Evolutionary conservation across 2,329 filamentous ascomycete genomes (phyloP).

Genomic region (Colletotrichum gloeosporioides): DNA sequence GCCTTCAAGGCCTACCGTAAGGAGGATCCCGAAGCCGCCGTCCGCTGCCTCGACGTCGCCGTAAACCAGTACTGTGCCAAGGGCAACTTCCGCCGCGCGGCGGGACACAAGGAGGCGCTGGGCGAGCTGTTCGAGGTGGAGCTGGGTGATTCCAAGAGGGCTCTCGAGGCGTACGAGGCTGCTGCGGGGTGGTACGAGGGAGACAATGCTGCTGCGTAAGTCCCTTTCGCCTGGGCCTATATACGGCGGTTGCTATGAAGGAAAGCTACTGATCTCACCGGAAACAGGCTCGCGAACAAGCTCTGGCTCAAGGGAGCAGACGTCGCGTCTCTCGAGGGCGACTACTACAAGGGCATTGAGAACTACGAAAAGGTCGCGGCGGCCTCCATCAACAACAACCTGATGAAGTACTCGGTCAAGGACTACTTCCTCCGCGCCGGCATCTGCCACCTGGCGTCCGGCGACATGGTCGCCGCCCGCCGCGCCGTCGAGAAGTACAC

Average conservation of each 20-base stretch:
- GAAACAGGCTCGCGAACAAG: conserved; percentile 82
- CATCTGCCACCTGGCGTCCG: conserved; percentile 80
- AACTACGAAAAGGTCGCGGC: conserved; percentile 85
- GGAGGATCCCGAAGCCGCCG: conserved; percentile 82
- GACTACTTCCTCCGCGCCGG: conserved; percentile 95
- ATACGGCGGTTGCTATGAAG: not conserved
- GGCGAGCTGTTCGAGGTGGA: conserved; percentile 87
- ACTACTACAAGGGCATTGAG: conserved; percentile 84
- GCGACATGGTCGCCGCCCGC: conserved; percentile 78
- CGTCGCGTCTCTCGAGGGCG: conserved; percentile 77
- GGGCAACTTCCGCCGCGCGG: conserved; percentile 90
- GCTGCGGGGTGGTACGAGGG: conserved; percentile 90
- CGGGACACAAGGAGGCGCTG: conserved; percentile 87
- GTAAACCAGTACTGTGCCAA: conserved; percentile 87
- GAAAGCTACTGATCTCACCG: not conserved
- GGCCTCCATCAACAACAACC: conserved; percentile 82
- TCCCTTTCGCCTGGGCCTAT: conserved; percentile 22
- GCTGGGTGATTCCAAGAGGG: conserved; percentile 77
- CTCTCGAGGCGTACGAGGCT: conserved; percentile 82
- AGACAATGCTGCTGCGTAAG: conserved; percentile 83
- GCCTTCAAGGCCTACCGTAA: conserved; percentile 96
- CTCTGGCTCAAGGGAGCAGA: conserved; percentile 92
- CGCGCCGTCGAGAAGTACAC: conserved; percentile 83
- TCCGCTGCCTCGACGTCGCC: conserved; percentile 77
- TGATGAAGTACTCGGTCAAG: conserved; percentile 94